Conservation (phyloP, 2,329 filamentous ascomycete species). For the Septoria petroselini region DNA sequence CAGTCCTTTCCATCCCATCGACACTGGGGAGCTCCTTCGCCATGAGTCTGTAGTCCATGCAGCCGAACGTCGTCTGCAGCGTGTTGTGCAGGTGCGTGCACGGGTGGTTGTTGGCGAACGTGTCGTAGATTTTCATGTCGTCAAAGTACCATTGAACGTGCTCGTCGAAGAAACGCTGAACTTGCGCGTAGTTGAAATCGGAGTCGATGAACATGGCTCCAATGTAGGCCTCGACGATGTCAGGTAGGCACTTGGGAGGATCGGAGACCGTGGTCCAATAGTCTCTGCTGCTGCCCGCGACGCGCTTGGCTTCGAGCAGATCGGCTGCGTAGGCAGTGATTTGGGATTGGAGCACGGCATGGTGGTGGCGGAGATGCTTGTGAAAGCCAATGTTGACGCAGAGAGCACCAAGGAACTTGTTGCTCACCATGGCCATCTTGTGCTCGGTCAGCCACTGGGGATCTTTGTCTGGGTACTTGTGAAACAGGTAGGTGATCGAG, state of each 20-base stretch:
- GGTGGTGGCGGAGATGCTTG: constrained; percentile 60
- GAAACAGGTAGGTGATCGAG: constrained; percentile 78
- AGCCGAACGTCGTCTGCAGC: constrained; percentile 64
- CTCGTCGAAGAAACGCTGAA: constrained; percentile 72
- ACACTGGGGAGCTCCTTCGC: constrained; percentile 52
- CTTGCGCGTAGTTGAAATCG: constrained; percentile 68
- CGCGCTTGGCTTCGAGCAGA: constrained; percentile 53
- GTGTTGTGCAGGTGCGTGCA: constrained; percentile 64
- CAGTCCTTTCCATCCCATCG: constrained; percentile 42
- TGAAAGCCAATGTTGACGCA: constrained; percentile 77
- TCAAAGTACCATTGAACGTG: constrained; percentile 76
- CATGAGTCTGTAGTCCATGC: constrained; percentile 58
- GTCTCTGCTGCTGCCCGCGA: constrained; percentile 54
- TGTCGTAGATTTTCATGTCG: constrained; percentile 84
- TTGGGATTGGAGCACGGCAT: constrained; percentile 50
- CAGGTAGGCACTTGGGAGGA: constrained; percentile 75
- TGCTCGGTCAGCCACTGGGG: constrained; percentile 98
- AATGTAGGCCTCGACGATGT: constrained; percentile 84
- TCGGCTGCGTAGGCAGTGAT: constrained; percentile 57
- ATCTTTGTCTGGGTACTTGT: constrained; percentile 71
- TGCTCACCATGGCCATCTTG: constrained; percentile 99
- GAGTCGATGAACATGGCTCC: constrained; percentile 92
- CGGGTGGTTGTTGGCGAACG: constrained; percentile 81
- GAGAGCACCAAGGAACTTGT: constrained; percentile 84
- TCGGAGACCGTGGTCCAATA: constrained; percentile 66